phyloP scores from a whole-genome alignment of 257 asterid species.

The Solanum ossicruentum region DNA sequence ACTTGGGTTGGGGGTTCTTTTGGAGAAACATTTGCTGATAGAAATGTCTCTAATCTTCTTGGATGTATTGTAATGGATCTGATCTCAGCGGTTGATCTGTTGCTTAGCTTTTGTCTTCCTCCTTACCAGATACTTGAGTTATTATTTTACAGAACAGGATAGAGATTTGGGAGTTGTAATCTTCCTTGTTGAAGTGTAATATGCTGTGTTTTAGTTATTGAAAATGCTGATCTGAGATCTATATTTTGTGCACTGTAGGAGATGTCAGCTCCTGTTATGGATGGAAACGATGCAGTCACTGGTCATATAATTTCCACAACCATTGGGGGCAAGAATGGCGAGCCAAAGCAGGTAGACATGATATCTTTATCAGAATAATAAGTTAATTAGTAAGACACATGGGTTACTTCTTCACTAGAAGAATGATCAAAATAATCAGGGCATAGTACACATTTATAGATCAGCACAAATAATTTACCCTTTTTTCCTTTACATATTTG shows the following conservation, averaged over 20 bases:
- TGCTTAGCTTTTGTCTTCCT: not conserved
- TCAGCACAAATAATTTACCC: not conserved
- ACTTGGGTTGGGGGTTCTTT: not conserved
- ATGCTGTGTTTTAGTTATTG: not conserved
- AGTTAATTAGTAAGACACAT: not conserved
- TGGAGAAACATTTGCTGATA: not conserved
- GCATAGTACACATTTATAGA: not conserved
- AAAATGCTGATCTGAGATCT: constrained; percentile 1
- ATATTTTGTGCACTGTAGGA: constrained; percentile 31
- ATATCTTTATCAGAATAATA: not conserved
- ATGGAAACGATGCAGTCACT: constrained; percentile 59
- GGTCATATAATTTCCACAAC: constrained; percentile 91
- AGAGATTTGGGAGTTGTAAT: not conserved
- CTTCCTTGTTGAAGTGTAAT: not conserved
- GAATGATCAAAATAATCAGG: not conserved
- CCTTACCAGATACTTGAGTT: not conserved
- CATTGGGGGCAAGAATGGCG: constrained; percentile 93
- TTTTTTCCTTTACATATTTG: not conserved
- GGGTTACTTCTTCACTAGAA: not conserved
- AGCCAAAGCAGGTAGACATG: constrained; percentile 73
- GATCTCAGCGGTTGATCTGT: not conserved
- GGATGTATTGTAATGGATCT: not conserved
- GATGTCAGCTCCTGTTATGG: constrained; percentile 65
- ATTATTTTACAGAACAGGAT: not conserved
- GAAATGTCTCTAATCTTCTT: not conserved